These are phyloP conservation scores for Lenwebbia sp. DNA, from an alignment of 345 rosid species.

Conservation along the genomic window DNA sequence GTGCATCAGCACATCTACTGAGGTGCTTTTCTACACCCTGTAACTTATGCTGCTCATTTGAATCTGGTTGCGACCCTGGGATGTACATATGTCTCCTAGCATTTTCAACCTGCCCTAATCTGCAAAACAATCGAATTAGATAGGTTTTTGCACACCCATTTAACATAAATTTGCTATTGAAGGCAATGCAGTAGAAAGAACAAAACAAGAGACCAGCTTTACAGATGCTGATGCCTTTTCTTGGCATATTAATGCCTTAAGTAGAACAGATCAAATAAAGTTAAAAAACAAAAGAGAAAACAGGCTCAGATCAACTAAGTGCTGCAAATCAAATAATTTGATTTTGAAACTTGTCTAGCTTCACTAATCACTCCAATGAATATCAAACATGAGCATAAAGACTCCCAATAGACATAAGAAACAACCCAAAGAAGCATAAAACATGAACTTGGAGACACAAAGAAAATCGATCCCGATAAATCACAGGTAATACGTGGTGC, in stretches of 20 bases:
- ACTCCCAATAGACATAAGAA: not conserved
- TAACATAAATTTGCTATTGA: not conserved
- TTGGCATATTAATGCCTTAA: not conserved
- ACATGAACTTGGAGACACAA: not conserved
- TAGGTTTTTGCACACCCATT: not conserved
- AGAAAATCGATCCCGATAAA: not conserved
- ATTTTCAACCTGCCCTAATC: conserved; percentile 82
- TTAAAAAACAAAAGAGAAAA: not conserved
- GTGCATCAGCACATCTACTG: conserved; percentile 57
- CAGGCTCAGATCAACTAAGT: not conserved
- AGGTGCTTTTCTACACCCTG: conserved; percentile 63
- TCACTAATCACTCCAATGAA: not conserved
- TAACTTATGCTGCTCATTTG: conserved; percentile 44
- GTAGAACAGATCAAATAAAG: not conserved
- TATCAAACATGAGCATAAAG: not conserved
- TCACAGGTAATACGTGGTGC: not conserved
- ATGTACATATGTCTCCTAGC: conserved; percentile 51
- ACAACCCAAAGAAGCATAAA: not conserved
- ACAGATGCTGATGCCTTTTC: not conserved
- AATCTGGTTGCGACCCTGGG: conserved; percentile 50
- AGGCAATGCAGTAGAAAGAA: not conserved
- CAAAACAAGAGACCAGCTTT: not conserved
- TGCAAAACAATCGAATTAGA: conserved; percentile 15
- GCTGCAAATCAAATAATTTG: not conserved
- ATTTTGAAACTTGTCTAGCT: not conserved